Percentiles rank a stretch among this genome's conserved stretches.
Conservation (phyloP, 352 stramenopile species). For the Phytophthora boehmeriae region DNA sequence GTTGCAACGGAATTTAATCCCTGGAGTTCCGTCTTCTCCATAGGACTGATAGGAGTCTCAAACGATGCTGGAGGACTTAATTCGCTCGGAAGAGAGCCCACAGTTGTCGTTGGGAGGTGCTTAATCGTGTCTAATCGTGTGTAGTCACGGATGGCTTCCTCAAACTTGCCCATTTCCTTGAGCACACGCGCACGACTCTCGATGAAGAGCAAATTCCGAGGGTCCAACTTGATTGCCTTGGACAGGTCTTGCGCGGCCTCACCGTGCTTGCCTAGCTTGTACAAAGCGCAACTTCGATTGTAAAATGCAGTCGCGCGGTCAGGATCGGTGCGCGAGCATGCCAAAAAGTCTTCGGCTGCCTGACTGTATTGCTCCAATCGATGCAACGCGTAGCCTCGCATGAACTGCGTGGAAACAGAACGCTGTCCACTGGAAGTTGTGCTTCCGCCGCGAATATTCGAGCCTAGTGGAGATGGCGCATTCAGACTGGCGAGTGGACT, state of each 20-base stretch:
- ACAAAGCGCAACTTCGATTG: slow-evolving; percentile 69
- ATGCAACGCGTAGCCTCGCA: slow-evolving; percentile 67
- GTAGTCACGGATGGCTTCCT: slow-evolving; percentile 78
- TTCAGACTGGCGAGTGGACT: slow-evolving; percentile 6
- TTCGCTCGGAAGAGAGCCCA: slow-evolving; percentile 31
- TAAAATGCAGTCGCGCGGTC: slow-evolving; percentile 48
- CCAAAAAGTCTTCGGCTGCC: slow-evolving; percentile 63
- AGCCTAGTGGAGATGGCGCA: background rate
- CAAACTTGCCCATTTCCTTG: slow-evolving; percentile 67
- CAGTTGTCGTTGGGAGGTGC: slow-evolving; percentile 30
- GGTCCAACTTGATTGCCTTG: slow-evolving; percentile 69
- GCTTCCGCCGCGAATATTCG: slow-evolving; percentile 7
- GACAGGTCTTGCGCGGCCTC: slow-evolving; percentile 61
- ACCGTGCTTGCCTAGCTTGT: slow-evolving; percentile 46
- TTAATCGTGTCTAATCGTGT: slow-evolving; percentile 62
- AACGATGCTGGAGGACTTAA: slow-evolving; percentile 19
- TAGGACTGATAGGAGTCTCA: slow-evolving; percentile 6
- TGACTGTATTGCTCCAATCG: slow-evolving; percentile 50
- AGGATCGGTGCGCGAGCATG: slow-evolving; percentile 49
- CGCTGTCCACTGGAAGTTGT: slow-evolving; percentile 38
- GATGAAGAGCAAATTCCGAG: slow-evolving; percentile 64
- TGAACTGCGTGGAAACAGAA: slow-evolving; percentile 46
- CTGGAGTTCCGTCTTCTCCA: background rate
- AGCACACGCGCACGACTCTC: slow-evolving; percentile 66
- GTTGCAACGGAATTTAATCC: slow-evolving; percentile 10